These are phyloP conservation scores for Phaffia rhodozyma DNA, from an alignment of 1,284 basidiomycete species.

Conservation along the genomic window DNA sequence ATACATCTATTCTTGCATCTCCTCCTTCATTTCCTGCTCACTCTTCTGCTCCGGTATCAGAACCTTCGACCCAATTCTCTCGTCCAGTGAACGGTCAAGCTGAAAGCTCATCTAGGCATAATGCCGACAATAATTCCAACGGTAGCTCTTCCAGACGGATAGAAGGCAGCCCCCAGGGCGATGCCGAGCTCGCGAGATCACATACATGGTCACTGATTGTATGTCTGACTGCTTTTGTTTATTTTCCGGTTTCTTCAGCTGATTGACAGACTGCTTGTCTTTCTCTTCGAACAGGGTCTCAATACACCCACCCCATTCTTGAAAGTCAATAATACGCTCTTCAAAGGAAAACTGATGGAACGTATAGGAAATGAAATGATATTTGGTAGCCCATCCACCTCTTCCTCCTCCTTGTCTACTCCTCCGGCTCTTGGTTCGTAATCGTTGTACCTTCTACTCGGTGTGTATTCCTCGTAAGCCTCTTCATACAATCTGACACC, in stretches of 20 bases:
- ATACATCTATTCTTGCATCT: background rate
- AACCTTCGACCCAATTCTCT: background rate
- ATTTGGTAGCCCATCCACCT: conserved; percentile 19
- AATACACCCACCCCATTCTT: conserved; percentile 33
- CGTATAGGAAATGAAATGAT: conserved; percentile 34
- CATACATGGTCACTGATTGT: conserved; percentile 13
- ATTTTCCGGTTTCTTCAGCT: background rate
- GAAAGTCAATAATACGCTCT: conserved; percentile 32
- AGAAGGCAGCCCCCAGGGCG: background rate
- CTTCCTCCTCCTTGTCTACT: background rate
- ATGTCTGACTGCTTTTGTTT: background rate
- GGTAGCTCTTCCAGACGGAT: background rate
- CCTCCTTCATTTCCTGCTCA: background rate
- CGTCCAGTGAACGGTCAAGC: background rate
- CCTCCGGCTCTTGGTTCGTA: too few relatives aligned
- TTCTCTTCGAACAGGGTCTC: conserved; percentile 26
- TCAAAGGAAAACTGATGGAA: conserved; percentile 28
- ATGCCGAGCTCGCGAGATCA: background rate
- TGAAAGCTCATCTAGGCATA: background rate
- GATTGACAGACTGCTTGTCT: background rate
- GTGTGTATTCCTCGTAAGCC: background rate
- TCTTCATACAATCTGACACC: background rate
- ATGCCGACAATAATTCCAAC: background rate
- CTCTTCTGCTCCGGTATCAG: background rate
- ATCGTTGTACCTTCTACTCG: background rate